phyloP scores from a whole-genome alignment of 2,329 filamentous ascomycete species.

The Talaromyces sp. region DNA sequence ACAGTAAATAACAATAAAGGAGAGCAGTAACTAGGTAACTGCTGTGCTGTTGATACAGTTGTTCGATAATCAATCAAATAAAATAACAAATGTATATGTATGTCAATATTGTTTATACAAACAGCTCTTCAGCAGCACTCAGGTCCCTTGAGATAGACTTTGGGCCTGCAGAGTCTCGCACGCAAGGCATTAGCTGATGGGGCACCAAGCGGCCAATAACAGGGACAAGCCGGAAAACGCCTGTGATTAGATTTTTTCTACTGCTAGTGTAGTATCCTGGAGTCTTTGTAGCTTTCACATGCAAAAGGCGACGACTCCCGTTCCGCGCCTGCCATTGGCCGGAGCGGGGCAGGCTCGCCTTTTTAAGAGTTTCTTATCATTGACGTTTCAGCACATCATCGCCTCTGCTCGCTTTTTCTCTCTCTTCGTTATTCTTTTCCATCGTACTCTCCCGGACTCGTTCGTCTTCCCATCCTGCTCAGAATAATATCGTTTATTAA shows the following conservation, averaged over 20 bases:
- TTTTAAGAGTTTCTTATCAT: neutral
- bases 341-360: constrained; percentile 4
- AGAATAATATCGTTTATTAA: neutral
- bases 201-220: neutral
- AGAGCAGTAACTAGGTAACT: too few relatives aligned
- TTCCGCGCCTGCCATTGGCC: constrained; percentile 9
- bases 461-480: neutral
- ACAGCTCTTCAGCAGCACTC: too few relatives aligned
- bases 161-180: neutral
- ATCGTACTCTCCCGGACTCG: neutral
- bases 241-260: neutral
- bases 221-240: neutral
- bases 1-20: neutral
- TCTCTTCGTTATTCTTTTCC: neutral
- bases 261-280: neutral
- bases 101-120: too few relatives aligned
- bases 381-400: constrained; percentile 3
- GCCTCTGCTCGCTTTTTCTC: neutral
- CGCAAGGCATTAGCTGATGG: neutral
- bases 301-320: constrained; percentile 4
- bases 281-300: constrained; percentile 3
- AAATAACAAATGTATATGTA: too few relatives aligned
- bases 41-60: too few relatives aligned
- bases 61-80: too few relatives aligned
- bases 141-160: too few relatives aligned